Percentiles rank a stretch among this genome's conserved stretches.
Evolutionary conservation across 1,139 yeast species (phyloP).

Genomic region (Suhomyces bolitotheri): DNA sequence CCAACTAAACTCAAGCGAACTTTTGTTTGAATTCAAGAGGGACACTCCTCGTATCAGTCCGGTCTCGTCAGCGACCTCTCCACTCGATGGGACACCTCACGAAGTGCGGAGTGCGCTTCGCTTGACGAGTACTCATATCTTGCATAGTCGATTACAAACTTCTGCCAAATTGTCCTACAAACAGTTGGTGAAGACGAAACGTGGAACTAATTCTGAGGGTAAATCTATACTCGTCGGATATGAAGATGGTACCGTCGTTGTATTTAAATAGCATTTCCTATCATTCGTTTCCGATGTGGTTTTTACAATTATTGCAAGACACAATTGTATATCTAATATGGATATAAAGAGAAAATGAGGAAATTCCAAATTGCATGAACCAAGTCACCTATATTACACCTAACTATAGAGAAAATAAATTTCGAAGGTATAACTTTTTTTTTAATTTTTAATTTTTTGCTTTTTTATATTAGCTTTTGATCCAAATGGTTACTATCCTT

Average conservation of each 20-base stretch:
- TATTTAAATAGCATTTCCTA: slow-evolving; percentile 11
- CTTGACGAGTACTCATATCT: slow-evolving; percentile 15
- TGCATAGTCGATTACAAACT: not conserved
- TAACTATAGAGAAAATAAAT: too few relatives aligned
- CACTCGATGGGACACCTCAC: slow-evolving; percentile 9
- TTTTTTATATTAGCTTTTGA: too few relatives aligned
- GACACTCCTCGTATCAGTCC: slow-evolving; percentile 14
- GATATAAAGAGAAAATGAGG: slow-evolving; percentile 4
- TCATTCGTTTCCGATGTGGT: too few relatives aligned
- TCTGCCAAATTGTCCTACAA: slow-evolving; percentile 16
- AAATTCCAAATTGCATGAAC: not conserved
- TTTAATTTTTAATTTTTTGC: slow-evolving; percentile 3
- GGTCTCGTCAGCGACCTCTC: slow-evolving; percentile 7
- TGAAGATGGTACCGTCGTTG: slow-evolving; percentile 34
- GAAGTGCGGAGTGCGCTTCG: slow-evolving; percentile 10
- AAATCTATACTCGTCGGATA: slow-evolving; percentile 33
- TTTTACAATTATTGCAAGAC: too few relatives aligned
- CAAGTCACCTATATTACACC: too few relatives aligned
- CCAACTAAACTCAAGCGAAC: not conserved
- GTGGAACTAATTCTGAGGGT: slow-evolving; percentile 6
- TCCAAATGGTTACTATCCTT: too few relatives aligned
- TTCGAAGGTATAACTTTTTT: too few relatives aligned
- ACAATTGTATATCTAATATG: slow-evolving; percentile 9
- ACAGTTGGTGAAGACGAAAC: slow-evolving; percentile 17
- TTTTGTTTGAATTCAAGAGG: slow-evolving; percentile 8